Evolutionary conservation across 371 early-diverging fungal species (phyloP).

Genomic region (Rhizomucor miehei): DNA sequence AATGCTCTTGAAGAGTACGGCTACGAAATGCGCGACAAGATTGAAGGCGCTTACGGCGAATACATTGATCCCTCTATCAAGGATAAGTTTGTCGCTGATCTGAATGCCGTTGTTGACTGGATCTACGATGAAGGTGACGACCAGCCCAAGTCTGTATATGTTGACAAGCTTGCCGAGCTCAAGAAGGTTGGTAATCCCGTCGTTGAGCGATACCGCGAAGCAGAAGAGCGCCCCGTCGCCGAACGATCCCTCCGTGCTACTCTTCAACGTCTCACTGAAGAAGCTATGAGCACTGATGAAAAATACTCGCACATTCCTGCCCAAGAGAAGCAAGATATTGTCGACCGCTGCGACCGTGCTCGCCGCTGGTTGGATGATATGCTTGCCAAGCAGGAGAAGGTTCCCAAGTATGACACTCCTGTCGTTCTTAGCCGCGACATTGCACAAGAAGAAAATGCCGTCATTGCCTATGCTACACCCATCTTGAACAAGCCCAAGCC

Average conservation of each 20-base stretch:
- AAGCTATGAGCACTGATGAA: conserved; percentile 75
- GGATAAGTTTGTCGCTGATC: conserved; percentile 63
- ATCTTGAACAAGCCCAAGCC: conserved; percentile 93
- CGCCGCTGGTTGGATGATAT: conserved; percentile 88
- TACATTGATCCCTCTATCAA: conserved; percentile 75
- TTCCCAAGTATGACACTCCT: conserved; percentile 75
- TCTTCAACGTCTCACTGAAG: conserved; percentile 67
- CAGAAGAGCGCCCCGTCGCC: conserved; percentile 83
- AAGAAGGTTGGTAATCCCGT: conserved; percentile 85
- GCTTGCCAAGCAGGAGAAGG: conserved; percentile 69
- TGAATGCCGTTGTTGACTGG: conserved; percentile 93
- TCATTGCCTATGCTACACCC: conserved; percentile 64
- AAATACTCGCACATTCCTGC: conserved; percentile 86
- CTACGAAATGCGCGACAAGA: conserved; percentile 93
- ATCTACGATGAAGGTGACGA: conserved; percentile 96
- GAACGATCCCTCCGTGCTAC: conserved; percentile 78
- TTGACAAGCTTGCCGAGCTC: conserved; percentile 78
- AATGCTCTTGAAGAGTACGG: conserved; percentile 98
- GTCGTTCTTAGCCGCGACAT: conserved; percentile 72
- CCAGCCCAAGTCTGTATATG: conserved; percentile 85
- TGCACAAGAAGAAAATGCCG: conserved; percentile 68
- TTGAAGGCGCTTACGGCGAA: conserved; percentile 65
- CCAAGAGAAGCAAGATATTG: conserved; percentile 83
- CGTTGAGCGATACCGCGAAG: conserved; percentile 77
- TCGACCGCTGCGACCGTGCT: conserved; percentile 71